These are phyloP conservation scores for Psilocybe subaeruginosa DNA, from an alignment of 768 basidiomycete species.

Conservation along the genomic window DNA sequence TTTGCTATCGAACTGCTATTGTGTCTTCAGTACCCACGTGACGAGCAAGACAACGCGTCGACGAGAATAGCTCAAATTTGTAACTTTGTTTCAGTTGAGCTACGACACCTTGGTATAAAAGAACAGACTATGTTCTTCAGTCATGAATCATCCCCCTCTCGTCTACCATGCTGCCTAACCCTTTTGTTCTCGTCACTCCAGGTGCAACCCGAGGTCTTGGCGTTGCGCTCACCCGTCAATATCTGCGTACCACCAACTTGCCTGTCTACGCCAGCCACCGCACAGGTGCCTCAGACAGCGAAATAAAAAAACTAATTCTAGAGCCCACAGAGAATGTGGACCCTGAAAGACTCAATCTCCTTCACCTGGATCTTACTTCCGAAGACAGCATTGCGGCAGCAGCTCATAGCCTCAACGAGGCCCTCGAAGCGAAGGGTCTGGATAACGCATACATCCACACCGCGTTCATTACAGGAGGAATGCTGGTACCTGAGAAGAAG, in stretches of 20 bases:
- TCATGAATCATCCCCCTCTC: background rate
- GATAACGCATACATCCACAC: conserved; percentile 49
- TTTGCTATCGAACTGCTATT: conserved; percentile 23
- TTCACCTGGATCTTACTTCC: conserved; percentile 53
- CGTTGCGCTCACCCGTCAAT: conserved; percentile 55
- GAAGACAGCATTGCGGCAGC: conserved; percentile 54
- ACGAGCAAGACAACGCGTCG: conserved; percentile 2
- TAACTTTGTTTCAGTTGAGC: conserved; percentile 1
- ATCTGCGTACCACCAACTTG: conserved; percentile 49
- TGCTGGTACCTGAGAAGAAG: conserved; percentile 57
- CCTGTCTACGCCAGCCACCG: conserved; percentile 64
- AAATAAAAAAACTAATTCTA: conserved; percentile 44
- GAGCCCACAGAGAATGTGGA: conserved; percentile 44
- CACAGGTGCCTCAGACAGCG: conserved; percentile 30
- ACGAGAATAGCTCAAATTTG: conserved; percentile 5
- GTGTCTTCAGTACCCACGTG: conserved; percentile 1
- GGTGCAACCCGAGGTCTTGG: conserved; percentile 58
- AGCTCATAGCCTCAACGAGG: conserved; percentile 40
- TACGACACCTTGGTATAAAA: background rate
- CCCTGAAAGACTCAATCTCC: conserved; percentile 44
- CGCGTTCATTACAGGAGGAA: conserved; percentile 57
- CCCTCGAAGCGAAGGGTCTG: conserved; percentile 29
- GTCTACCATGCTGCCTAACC: conserved; percentile 29
- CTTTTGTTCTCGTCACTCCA: conserved; percentile 57
- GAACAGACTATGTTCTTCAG: background rate